A percentile compares a stretch with the other conserved stretches of the same genome.
phyloP scores from a whole-genome alignment of 2,329 filamentous ascomycete genomes.

The Pseudopyrenochaeta lycopersici region DNA sequence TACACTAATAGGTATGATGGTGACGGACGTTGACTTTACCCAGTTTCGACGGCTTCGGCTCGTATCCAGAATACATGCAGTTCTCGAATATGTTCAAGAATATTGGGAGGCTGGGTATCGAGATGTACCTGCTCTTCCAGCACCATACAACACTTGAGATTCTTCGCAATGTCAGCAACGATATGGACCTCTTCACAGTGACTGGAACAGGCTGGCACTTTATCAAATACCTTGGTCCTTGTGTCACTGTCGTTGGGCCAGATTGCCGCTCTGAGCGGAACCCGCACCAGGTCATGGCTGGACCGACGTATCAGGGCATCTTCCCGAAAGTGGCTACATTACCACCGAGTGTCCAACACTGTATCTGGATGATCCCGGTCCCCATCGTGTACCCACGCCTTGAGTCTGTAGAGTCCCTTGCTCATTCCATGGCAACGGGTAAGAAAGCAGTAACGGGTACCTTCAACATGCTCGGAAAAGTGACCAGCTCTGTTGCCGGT shows the following conservation, averaged over 20 bases:
- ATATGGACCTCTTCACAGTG: constrained; percentile 93
- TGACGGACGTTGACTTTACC: constrained; percentile 8
- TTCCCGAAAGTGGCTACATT: constrained; percentile 94
- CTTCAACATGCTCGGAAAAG: constrained; percentile 94
- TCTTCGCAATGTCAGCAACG: constrained; percentile 85
- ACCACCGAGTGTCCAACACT: constrained; percentile 93
- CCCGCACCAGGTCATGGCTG: constrained; percentile 90
- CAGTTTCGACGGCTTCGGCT: constrained; percentile 96
- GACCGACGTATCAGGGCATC: constrained; percentile 94
- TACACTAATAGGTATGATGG: neutral
- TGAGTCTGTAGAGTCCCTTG: constrained; percentile 89
- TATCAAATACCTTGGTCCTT: constrained; percentile 93
- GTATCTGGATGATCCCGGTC: constrained; percentile 93
- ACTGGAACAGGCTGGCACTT: constrained; percentile 99
- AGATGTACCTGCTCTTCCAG: constrained; percentile 98
- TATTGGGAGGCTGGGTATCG: constrained; percentile 91
- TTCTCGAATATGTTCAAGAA: constrained; percentile 98
- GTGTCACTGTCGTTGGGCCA: constrained; percentile 86
- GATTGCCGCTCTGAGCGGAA: constrained; percentile 93
- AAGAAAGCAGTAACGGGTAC: constrained; percentile 97
- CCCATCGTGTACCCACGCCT: constrained; percentile 90
- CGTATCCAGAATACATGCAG: constrained; percentile 98
- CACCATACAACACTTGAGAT: constrained; percentile 97
- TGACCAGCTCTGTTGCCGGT: constrained; percentile 92
- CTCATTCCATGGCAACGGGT: constrained; percentile 88